phyloP scores from a whole-genome alignment of 768 basidiomycete genomes.

The Collybia nuda region DNA sequence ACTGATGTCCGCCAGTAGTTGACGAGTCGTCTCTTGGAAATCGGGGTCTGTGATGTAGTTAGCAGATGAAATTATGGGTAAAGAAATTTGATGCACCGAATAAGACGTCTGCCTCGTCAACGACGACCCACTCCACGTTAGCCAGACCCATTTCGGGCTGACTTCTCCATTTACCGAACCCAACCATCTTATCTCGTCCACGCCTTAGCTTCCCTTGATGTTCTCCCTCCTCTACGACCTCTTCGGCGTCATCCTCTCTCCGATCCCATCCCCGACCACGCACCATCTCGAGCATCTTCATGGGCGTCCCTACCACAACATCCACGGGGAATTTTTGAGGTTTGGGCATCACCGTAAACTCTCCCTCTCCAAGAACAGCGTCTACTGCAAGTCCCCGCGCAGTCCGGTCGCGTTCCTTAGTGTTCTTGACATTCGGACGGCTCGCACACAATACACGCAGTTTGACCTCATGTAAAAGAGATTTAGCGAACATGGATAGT shows the following conservation, averaged over 20 bases:
- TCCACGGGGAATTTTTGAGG: constrained; percentile 35
- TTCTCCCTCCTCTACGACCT: constrained; percentile 21
- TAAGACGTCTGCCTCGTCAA: constrained; percentile 91
- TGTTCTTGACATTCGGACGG: constrained; percentile 48
- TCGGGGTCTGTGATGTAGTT: constrained; percentile 59
- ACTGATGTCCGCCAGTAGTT: constrained; percentile 70
- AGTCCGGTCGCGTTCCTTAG: constrained; percentile 29
- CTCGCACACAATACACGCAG: constrained; percentile 75
- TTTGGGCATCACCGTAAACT: constrained; percentile 19
- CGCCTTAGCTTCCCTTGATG: constrained; percentile 25
- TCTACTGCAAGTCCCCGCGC: constrained; percentile 47
- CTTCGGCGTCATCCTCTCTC: constrained; percentile 23
- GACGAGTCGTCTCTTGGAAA: constrained; percentile 72
- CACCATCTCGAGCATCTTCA: constrained; percentile 61
- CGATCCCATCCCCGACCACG: constrained; percentile 53
- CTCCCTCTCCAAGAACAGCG: constrained; percentile 9
- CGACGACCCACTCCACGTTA: constrained; percentile 83
- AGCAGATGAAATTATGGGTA: background rate
- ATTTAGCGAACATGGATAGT: constrained; percentile 71
- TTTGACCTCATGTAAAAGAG: constrained; percentile 71
- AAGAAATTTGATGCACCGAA: constrained; percentile 51
- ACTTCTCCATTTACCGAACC: constrained; percentile 40
- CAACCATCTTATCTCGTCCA: constrained; percentile 32
- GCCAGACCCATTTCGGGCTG: constrained; percentile 61
- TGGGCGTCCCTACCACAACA: constrained; percentile 61